Evolutionary conservation across 192 early-diverging fungal genomes (phyloP).

Genomic region (Coemansia sp.): DNA sequence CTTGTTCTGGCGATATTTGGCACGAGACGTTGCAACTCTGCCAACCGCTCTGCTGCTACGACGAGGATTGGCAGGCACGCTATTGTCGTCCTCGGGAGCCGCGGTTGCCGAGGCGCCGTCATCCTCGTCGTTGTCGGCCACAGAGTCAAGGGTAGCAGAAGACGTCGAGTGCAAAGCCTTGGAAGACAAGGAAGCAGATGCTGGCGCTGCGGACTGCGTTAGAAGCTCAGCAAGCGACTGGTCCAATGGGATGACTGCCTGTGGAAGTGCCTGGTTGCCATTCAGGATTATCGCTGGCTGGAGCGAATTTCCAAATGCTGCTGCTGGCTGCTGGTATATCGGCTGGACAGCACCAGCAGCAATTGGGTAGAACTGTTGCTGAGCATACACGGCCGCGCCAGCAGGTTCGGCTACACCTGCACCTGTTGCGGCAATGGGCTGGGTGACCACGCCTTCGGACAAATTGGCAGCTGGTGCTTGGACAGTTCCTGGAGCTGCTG

Average conservation of each 20-base stretch:
- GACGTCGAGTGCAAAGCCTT: neutral
- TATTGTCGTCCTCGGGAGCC: slow-evolving; percentile 3
- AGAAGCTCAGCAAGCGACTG: slow-evolving; percentile 14
- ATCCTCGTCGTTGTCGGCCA: neutral
- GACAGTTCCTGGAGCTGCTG: neutral
- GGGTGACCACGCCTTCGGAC: slow-evolving; percentile 15
- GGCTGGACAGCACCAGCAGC: slow-evolving; percentile 15
- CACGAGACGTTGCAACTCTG: neutral
- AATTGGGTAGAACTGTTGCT: slow-evolving; percentile 42
- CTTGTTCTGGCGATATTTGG: slow-evolving; percentile 2
- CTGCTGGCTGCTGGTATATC: slow-evolving; percentile 16
- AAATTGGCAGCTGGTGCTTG: slow-evolving; percentile 16
- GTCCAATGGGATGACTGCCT: slow-evolving; percentile 15
- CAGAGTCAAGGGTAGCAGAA: neutral
- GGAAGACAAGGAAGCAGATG: slow-evolving; percentile 1
- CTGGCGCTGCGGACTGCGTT: slow-evolving; percentile 1
- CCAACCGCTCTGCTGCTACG: neutral
- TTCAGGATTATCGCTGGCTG: slow-evolving; percentile 9
- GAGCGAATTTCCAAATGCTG: neutral
- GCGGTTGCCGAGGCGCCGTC: neutral
- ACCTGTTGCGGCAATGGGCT: slow-evolving; percentile 17
- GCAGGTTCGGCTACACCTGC: slow-evolving; percentile 6
- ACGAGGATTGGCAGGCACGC: neutral
- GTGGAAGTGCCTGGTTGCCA: slow-evolving; percentile 2
- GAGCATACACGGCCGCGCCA: slow-evolving; percentile 20